Percentiles rank a stretch among this genome's conserved stretches.
Evolutionary conservation across 2,329 filamentous ascomycete genomes (phyloP).

Genomic region (Cercospora janseana): DNA sequence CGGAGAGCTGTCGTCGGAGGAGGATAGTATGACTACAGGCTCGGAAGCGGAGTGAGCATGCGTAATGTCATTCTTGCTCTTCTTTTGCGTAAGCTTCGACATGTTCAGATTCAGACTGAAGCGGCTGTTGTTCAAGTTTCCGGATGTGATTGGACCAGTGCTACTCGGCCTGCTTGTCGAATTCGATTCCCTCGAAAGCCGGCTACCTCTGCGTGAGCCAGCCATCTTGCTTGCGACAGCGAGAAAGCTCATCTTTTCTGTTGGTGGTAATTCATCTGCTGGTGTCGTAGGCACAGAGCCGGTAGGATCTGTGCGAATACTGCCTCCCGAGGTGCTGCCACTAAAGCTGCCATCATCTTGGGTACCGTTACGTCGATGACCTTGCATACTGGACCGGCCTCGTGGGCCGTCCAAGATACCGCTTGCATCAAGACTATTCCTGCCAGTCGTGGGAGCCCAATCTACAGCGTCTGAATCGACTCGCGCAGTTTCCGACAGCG

Average conservation of each 20-base stretch:
- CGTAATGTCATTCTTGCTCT: slow-evolving; percentile 28
- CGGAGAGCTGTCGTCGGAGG: neutral
- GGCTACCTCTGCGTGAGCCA: slow-evolving; percentile 32
- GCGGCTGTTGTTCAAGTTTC: slow-evolving; percentile 31
- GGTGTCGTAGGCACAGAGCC: slow-evolving; percentile 43
- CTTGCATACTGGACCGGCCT: slow-evolving; percentile 41
- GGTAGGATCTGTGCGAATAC: slow-evolving; percentile 27
- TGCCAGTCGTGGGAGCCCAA: slow-evolving; percentile 24
- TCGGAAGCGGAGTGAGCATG: slow-evolving; percentile 4
- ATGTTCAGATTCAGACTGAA: slow-evolving; percentile 44
- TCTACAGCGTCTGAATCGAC: slow-evolving; percentile 22
- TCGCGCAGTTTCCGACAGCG: slow-evolving; percentile 12
- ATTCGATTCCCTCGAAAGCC: slow-evolving; percentile 26
- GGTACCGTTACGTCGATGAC: slow-evolving; percentile 41
- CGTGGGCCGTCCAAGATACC: slow-evolving; percentile 24
- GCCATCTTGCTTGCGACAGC: slow-evolving; percentile 32
- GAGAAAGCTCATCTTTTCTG: slow-evolving; percentile 30
- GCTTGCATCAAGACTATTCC: slow-evolving; percentile 36
- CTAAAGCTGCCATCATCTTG: slow-evolving; percentile 41
- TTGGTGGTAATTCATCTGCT: slow-evolving; percentile 39
- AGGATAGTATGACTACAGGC: slow-evolving; percentile 6
- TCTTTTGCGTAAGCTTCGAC: slow-evolving; percentile 42
- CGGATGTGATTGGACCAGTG: slow-evolving; percentile 24
- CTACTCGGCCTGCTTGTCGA: slow-evolving; percentile 45
- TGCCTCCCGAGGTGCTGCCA: slow-evolving; percentile 32